These are phyloP conservation scores for Panaeolus papilionaceus DNA, from an alignment of 768 basidiomycete genomes.

Conservation along the genomic window DNA sequence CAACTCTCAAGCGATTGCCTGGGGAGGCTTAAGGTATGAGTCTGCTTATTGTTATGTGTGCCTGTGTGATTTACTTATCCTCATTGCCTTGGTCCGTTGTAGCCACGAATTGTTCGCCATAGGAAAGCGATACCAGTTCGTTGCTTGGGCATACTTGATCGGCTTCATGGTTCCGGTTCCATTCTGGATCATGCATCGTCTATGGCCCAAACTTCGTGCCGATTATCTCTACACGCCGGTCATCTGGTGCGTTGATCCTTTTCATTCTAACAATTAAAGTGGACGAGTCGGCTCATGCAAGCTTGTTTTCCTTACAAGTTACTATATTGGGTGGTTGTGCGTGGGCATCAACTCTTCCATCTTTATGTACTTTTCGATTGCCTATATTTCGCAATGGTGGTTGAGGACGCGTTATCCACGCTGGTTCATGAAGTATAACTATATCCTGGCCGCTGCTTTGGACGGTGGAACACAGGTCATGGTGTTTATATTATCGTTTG, in stretches of 20 bases:
- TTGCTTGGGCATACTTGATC: conserved; percentile 52
- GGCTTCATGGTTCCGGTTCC: conserved; percentile 59
- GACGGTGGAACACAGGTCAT: conserved; percentile 50
- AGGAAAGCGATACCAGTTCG: conserved; percentile 55
- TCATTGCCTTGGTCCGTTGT: neutral
- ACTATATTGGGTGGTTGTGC: conserved; percentile 55
- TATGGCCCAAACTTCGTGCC: conserved; percentile 49
- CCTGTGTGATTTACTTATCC: neutral
- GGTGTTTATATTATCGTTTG: conserved; percentile 57
- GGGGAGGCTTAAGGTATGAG: conserved; percentile 51
- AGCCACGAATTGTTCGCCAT: conserved; percentile 50
- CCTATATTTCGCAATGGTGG: conserved; percentile 55
- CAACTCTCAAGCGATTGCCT: conserved; percentile 58
- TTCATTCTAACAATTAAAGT: neutral
- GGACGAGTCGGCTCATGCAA: neutral
- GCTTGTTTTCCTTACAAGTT: conserved; percentile 31
- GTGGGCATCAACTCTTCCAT: conserved; percentile 57
- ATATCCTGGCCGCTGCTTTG: conserved; percentile 45
- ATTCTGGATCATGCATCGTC: conserved; percentile 54
- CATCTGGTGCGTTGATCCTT: conserved; percentile 39
- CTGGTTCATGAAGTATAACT: conserved; percentile 54
- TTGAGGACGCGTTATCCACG: conserved; percentile 48
- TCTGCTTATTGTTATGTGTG: neutral
- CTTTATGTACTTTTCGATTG: conserved; percentile 46
- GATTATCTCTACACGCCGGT: conserved; percentile 57